Evolutionary conservation across 805 yeast species (phyloP).

Genomic region (Sungouiella thailandica): DNA sequence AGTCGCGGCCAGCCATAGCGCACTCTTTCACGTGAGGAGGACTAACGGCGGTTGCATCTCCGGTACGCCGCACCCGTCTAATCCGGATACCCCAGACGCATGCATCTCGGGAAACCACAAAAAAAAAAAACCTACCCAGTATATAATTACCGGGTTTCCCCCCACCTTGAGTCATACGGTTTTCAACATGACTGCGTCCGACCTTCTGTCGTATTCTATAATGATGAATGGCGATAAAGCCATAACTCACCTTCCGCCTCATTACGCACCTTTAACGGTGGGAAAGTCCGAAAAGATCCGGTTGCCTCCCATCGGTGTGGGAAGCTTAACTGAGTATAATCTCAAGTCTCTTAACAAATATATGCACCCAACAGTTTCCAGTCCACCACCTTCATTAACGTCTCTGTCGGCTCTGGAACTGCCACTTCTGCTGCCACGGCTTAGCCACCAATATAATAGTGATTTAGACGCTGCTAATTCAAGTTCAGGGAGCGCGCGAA

Average conservation of each 20-base stretch:
- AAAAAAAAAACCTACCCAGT: not conserved
- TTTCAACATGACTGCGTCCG: slow-evolving; percentile 24
- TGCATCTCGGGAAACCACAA: slow-evolving; percentile 10
- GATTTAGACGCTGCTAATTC: too few species aligned
- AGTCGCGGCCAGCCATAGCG: too few species aligned
- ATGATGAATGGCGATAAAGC: slow-evolving; percentile 27
- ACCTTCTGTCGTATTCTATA: slow-evolving; percentile 36
- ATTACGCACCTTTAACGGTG: slow-evolving; percentile 10
- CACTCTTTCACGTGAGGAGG: too few species aligned
- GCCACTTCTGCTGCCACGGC: slow-evolving; percentile 16
- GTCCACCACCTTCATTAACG: slow-evolving; percentile 15
- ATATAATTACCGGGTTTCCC: not conserved
- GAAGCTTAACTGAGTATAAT: slow-evolving; percentile 16
- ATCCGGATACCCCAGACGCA: slow-evolving; percentile 19
- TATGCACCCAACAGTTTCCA: slow-evolving; percentile 3
- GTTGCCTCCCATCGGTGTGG: slow-evolving; percentile 14
- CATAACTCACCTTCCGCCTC: slow-evolving; percentile 12
- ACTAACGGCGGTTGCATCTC: slow-evolving; percentile 1
- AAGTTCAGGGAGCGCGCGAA: not conserved
- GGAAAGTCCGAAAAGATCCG: slow-evolving; percentile 4
- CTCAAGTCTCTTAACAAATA: slow-evolving; percentile 14
- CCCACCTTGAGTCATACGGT: not conserved
- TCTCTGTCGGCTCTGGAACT: slow-evolving; percentile 16
- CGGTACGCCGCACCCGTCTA: slow-evolving; percentile 4
- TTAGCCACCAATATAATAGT: not conserved